These are phyloP conservation scores for Silene vulgaris DNA, from an alignment of 179 eudicot genomes.

Conservation along the genomic window DNA sequence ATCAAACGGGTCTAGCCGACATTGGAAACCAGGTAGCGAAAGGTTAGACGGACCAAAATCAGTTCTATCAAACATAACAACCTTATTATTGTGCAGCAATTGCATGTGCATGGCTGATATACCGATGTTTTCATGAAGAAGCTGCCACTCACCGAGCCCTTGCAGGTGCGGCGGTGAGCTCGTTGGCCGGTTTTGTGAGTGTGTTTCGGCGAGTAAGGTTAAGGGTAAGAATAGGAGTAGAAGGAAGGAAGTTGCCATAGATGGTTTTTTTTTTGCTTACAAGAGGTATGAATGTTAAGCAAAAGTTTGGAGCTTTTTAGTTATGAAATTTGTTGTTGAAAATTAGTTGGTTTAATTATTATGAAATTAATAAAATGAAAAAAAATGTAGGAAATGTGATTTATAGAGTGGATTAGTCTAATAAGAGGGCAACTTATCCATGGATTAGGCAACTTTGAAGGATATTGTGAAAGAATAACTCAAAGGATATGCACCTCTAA, in stretches of 20 bases:
- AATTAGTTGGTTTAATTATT: conserved; percentile 17
- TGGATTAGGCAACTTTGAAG: conserved; percentile 27
- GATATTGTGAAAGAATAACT: conserved; percentile 28
- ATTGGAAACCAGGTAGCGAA: conserved; percentile 54
- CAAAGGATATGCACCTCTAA: conserved; percentile 20
- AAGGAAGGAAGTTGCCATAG: conserved; percentile 31
- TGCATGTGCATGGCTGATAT: conserved; percentile 91
- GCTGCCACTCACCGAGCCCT: conserved; percentile 54
- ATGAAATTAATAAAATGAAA: conserved; percentile 16
- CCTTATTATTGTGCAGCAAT: conserved; percentile 52
- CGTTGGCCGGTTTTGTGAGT: conserved; percentile 16
- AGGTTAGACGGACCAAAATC: conserved; percentile 70
- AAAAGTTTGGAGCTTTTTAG: conserved; percentile 26
- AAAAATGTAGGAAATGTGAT: conserved; percentile 31
- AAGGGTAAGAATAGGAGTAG: conserved; percentile 15
- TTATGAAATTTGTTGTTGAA: conserved; percentile 24
- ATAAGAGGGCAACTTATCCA: conserved; percentile 2
- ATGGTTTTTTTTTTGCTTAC: conserved; percentile 13
- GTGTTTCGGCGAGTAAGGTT: conserved; percentile 13
- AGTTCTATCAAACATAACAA: conserved; percentile 67
- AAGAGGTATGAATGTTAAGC: conserved; percentile 6
- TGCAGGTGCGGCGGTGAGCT: conserved; percentile 19
- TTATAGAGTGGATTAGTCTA: conserved; percentile 2
- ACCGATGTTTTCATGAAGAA: conserved; percentile 53
- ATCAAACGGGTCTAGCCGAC: conserved; percentile 56